Base-by-base conservation (phyloP, 768 basidiomycete genomes). In the Agaricus blazei region DNA sequence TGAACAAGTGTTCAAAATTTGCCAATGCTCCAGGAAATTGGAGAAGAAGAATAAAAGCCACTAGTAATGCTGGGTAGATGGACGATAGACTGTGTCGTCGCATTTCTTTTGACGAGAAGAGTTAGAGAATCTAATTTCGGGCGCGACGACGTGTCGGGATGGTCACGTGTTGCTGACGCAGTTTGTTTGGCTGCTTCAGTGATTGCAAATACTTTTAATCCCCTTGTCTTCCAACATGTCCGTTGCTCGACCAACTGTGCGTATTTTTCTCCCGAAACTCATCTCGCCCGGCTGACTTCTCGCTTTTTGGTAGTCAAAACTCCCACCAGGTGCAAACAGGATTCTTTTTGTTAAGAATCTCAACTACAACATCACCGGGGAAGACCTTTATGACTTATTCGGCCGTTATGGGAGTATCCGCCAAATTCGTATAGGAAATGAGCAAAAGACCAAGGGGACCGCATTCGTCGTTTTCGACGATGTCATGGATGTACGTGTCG, bases 391-490 rank as follows among this genome's bases (percentile, higher is more conserved):
- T 70, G 96, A 98, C 74, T 77, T 98, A 59, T 98, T 99, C 63
- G 96, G 94, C 53, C 90, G 93, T 60, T 99, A 98, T 74, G 96
- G 96, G 46, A 90, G 90, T 63, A 90, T 99, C 62, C 86, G 96
- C 48, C 96, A 99, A 71, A 87, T 99, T 59, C 84, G 96, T 59
- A 85, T 97, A 60, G 96, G 96, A 47, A 95, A 85, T 60, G 90
- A 93, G 65, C 76, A 84, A 56, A 98, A 97, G 75, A 88, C 93
- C 23, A 91, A 88, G 67, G 96, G 96, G 28, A 98, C 96, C 8
- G 96, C 96, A 0, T 99, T 96, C 66, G 91, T 98, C 3, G 95
- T 96, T 12, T 94, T 91, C 67, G 90, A 95, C 66, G 93, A 95
- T 71, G 92, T 95, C 60, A 93, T 93, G 90, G 93, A 95, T 64